Conservation (phyloP, 768 basidiomycete species). For the Auricularia sp. region DNA sequence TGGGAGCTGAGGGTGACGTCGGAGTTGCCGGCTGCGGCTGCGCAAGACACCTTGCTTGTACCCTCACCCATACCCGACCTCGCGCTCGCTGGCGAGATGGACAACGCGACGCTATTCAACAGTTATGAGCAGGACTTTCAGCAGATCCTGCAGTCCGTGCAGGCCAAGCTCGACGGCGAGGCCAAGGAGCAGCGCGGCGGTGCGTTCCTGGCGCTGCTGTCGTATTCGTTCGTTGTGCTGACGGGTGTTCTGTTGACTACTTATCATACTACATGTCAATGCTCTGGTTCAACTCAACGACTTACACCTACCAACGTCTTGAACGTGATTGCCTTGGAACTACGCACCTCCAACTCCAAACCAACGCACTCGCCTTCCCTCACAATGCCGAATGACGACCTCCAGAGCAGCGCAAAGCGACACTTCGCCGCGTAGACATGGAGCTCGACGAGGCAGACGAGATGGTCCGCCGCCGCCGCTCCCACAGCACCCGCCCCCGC, state of each 20-base stretch:
- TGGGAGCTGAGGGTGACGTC: too few relatives aligned
- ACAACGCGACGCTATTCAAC: conserved; percentile 76
- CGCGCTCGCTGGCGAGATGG: conserved; percentile 36
- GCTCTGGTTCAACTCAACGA: too few relatives aligned
- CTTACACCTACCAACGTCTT: not conserved
- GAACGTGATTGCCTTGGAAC: not conserved
- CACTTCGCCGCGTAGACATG: conserved; percentile 79
- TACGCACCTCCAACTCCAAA: too few relatives aligned
- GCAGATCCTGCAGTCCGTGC: conserved; percentile 66
- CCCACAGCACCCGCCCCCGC: not conserved
- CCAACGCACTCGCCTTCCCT: too few relatives aligned
- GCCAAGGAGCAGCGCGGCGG: conserved; percentile 60
- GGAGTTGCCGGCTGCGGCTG: too few relatives aligned
- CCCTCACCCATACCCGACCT: too few relatives aligned
- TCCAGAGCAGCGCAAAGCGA: conserved; percentile 71
- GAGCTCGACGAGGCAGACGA: conserved; percentile 98
- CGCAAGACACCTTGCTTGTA: too few relatives aligned
- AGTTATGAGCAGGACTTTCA: conserved; percentile 90
- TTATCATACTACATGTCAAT: too few relatives aligned
- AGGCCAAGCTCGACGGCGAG: conserved; percentile 66
- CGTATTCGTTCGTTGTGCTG: conserved; percentile 2
- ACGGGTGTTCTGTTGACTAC: not conserved
- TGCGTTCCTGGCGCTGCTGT: conserved; percentile 24
- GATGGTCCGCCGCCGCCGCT: conserved; percentile 48
- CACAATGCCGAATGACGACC: not conserved